Base-by-base conservation (phyloP, 768 basidiomycete species). In the Paxillus involutus region DNA sequence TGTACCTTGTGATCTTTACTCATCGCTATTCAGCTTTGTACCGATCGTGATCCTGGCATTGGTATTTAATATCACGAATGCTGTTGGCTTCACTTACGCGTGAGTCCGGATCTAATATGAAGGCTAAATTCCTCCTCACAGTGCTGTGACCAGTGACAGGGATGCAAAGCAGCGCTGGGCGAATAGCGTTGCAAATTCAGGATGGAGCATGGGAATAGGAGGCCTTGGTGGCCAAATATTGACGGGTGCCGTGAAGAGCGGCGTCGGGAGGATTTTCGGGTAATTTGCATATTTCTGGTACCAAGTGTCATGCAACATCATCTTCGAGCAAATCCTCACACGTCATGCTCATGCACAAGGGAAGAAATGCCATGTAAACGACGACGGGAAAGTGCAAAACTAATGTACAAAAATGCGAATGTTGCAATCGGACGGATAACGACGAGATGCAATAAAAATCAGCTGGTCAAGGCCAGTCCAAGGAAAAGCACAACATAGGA, bases 51-150 rank as follows among this genome's bases (percentile, higher is more conserved):
- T 87, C 39, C 85, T 99, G 35, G 97, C 97, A 1, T 78, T 98
- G 45, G 89, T 98, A 36, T 98, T 99, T 82, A 98, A 99, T 70
- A 66, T 94, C 48, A 94, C 92, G 9, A 98, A 98, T 60, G 91
- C 88, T n/a, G 77, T 98, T 49, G 96, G 96, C 11, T 98, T 98
- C 75, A 97, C 94, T 46, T 98, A 93, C 65, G 91, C 89, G 91
- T 91, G 70, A 64, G 86, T 77, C 19, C 52, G 17, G 32, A 54
- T 60, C 51, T 13, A 35, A 6, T 44, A 55, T 37, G 40, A 45
- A 52, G 21, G 26, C 30, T 43, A 41, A 46, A 52, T 42, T 26
- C 49, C 49, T 14, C 19, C 56, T 66, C 26, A 70, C 46, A 36
- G 14, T 16, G 10, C 36, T 37, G 51, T 6, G 33, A 33, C 14